These are phyloP conservation scores for Ophiocordyceps polyrhachis-furcata DNA, from an alignment of 2,329 filamentous ascomycete species.

Conservation along the genomic window DNA sequence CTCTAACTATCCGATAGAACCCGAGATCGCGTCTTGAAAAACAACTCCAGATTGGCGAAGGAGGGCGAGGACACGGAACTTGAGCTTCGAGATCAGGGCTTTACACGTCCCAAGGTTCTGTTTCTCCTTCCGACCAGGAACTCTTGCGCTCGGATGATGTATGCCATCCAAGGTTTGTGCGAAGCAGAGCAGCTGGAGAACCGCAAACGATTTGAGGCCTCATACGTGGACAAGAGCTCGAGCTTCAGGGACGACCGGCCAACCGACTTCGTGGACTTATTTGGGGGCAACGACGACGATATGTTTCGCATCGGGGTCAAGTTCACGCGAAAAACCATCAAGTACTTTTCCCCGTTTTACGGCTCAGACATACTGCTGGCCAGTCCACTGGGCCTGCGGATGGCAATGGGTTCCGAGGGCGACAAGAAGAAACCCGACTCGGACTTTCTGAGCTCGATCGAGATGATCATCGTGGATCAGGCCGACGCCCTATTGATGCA, in stretches of 20 bases:
- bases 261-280: constrained; percentile 74
- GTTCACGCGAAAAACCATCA: constrained; percentile 88
- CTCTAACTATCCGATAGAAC: constrained; percentile 34
- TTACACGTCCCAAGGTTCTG: constrained; percentile 83
- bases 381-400: constrained; percentile 73
- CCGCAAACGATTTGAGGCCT: constrained; percentile 76
- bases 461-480: constrained; percentile 79
- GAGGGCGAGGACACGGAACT: constrained; percentile 44
- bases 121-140: constrained; percentile 81
- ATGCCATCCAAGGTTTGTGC: constrained; percentile 57
- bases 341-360: constrained; percentile 91
- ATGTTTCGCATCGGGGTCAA: constrained; percentile 94
- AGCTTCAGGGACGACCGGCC: constrained; percentile 57
- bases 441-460: constrained; percentile 88
- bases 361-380: constrained; percentile 89
- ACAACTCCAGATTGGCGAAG: constrained; percentile 62
- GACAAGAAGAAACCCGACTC: constrained; percentile 46
- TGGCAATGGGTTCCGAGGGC: constrained; percentile 69
- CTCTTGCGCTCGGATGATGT: constrained; percentile 60
- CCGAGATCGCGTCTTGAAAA: constrained; percentile 78
- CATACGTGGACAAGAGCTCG: constrained; percentile 47
- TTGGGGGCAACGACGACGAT: constrained; percentile 90
- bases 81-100: constrained; percentile 81
- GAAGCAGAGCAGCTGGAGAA: constrained; percentile 87
- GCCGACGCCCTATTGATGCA: constrained; percentile 91